Base-by-base conservation (phyloP, 2,329 filamentous ascomycete species). In the Curvularia verruculosa region DNA sequence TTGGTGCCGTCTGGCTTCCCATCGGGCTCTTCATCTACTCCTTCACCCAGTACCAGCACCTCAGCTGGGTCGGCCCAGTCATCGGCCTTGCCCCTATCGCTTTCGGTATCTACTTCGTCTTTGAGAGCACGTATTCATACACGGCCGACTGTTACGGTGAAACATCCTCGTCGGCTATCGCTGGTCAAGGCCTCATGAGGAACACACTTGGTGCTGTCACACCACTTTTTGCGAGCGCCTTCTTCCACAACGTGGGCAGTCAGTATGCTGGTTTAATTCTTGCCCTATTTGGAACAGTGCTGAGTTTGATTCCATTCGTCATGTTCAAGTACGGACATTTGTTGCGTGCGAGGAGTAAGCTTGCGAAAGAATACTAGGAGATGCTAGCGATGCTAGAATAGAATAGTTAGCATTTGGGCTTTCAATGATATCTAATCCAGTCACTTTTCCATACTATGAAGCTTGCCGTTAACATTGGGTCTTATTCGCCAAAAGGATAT, bases 91-190 rank as follows among this genome's bases (percentile, higher is more conserved):
- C 77, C 0, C 79, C 80, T 8, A 84, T 84, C 49, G 76, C 80
- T 3, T 78, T 83, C 53, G 82, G 82, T 5, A 83, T 84, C 68
- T 84, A 80, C 78, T 84, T 83, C 71, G 81, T 79, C 24, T 79
- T 79, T 60, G 77, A 79, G 61, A 70, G 69, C 15, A 77, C 75
- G 12, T 84, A 84, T 67, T 79, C 74, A 7, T 83, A 82, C 65
- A 84, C 82, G 0, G 78, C 81, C 5, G 82, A 84, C 62, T 84
- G 82, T 67, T 84, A 84, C 55, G 81, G 81, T 19, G 77, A 80
- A 54, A 82, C 70, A 24, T 73, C 75, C 1, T 76, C 72, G 1
- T 75, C 72, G 12, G 77, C 77, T 18, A 79, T 84, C 50, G 82
- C 82, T 1, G 82, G 80, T 1, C 81, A 84, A 67, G 81, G 81